Base-by-base conservation (phyloP, 176 grass and related monocot genomes). In the Bothriochloa decipiens region DNA sequence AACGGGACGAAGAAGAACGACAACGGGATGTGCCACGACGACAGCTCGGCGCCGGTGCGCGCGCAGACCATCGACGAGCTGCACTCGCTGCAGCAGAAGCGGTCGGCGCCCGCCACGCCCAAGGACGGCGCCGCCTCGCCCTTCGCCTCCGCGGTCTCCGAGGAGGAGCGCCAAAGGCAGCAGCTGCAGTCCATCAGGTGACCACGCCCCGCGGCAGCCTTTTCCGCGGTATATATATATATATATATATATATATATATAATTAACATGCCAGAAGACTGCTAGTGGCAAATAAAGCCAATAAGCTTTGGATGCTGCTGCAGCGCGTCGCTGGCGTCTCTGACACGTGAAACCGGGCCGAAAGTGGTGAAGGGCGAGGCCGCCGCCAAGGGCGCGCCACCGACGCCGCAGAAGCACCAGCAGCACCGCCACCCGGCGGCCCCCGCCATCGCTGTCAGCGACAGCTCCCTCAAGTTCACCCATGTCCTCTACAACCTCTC, bases 401-500 rank as follows among this genome's bases (percentile, higher is more conserved):
- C 83, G 63, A 57, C 64, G 6, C 71, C 1, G 41, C 65, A 64
- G 36, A 0, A 1, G 86, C 86, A 94, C 23, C 88, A 92, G 42
- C 92, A 95, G 87, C 92, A 91, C 71, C 92, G 95, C 87, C 92
- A 88, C 62, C 85, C 86, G 36, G 42, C 80, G 78, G 68, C 91
- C 7, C 93, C 96, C 18, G 89, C 89, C 83, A 95, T 99, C 86
- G 87, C 75, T 76, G 88, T 99, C 86, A 99, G 91, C 77, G 96
- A 99, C 78, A 99, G 96, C 80, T 90, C 91, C 28, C 96, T 99
- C 91, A 99, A 99, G 93, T 99, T 94, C 93, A 99, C 96, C 10
- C 96, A 99, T 86, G 91, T 96, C 78, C 91, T 99, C 86, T 94
- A 96, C 93, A 99, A 99, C 82, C 96, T 99, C 42, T 94, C 93